Evolutionary conservation across 139 green algal species (phyloP).

Genomic region (Pedinophyceae sp.): DNA sequence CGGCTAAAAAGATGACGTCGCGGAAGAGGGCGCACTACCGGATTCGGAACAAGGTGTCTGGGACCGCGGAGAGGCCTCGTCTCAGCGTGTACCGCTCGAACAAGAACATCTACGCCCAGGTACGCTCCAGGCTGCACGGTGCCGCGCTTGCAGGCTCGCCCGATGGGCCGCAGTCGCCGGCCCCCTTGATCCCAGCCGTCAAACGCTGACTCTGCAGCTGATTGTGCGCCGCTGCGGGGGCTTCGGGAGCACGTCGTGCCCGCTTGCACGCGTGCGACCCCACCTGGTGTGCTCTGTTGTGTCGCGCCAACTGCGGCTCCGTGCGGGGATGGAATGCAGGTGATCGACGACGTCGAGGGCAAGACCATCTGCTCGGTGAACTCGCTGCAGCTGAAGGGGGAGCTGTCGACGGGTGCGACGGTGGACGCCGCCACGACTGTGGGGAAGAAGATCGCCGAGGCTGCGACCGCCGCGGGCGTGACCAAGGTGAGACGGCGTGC

Average conservation of each 20-base stretch:
- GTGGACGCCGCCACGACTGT: conserved; percentile 26
- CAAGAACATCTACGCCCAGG: conserved; percentile 95
- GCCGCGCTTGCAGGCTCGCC: too few relatives aligned
- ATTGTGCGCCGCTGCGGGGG: too few relatives aligned
- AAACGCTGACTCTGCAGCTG: too few relatives aligned
- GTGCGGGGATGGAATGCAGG: conserved; percentile 22
- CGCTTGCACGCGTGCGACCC: not conserved
- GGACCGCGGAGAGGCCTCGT: conserved; percentile 73
- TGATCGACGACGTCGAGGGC: conserved; percentile 76
- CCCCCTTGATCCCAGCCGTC: too few relatives aligned
- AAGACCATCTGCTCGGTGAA: conserved; percentile 66
- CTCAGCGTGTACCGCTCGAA: conserved; percentile 89
- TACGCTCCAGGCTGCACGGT: conserved; percentile 11
- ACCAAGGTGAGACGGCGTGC: too few relatives aligned
- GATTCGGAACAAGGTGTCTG: conserved; percentile 51
- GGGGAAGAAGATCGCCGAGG: conserved; percentile 75
- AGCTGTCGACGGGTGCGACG: conserved; percentile 21
- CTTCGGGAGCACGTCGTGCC: too few relatives aligned
- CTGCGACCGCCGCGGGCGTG: conserved; percentile 65
- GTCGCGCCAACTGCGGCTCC: not conserved
- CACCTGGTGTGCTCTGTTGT: not conserved
- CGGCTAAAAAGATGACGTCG: not conserved
- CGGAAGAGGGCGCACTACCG: conserved; percentile 30
- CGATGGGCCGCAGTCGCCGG: too few relatives aligned
- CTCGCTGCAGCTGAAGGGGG: conserved; percentile 49